Evolutionary conservation across 1,139 yeast genomes (phyloP).

Genomic region (Arxiozyma telluris): DNA sequence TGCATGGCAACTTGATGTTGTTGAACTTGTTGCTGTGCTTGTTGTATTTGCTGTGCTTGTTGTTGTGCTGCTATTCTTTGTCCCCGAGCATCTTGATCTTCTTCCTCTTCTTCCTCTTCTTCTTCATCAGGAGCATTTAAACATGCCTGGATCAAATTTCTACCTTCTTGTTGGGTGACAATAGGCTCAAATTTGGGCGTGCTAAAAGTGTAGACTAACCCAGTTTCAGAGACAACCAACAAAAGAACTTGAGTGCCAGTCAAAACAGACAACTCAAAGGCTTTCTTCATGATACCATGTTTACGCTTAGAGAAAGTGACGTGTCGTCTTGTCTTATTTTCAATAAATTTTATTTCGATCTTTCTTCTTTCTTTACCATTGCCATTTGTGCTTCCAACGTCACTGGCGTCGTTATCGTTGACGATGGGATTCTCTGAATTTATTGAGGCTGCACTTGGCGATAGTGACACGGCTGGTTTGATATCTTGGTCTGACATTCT

Average conservation of each 20-base stretch:
- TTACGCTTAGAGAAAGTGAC: slow-evolving; percentile 95
- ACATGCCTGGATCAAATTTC: slow-evolving; percentile 92
- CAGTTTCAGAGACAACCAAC: slow-evolving; percentile 92
- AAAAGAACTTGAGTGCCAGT: slow-evolving; percentile 95
- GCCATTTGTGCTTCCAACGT: slow-evolving; percentile 3
- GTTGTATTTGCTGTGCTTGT: slow-evolving; percentile 25
- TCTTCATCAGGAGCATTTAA: slow-evolving; percentile 77
- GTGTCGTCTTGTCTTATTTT: slow-evolving; percentile 94
- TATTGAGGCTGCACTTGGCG: slow-evolving; percentile 2
- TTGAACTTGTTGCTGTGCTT: slow-evolving; percentile 10
- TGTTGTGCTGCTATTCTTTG: slow-evolving; percentile 11
- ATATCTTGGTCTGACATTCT: slow-evolving; percentile 5
- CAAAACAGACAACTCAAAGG: slow-evolving; percentile 90
- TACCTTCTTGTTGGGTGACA: slow-evolving; percentile 94
- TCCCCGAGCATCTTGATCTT: slow-evolving; percentile 2
- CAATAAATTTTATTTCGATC: slow-evolving; percentile 92
- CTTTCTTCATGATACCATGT: slow-evolving; percentile 98
- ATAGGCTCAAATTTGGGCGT: slow-evolving; percentile 96
- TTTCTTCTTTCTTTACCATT: slow-evolving; percentile 65
- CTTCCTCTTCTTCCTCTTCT: slow-evolving; percentile 43
- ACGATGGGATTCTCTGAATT: background rate
- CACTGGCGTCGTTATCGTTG: background rate
- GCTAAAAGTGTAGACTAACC: slow-evolving; percentile 95
- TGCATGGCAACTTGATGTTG: slow-evolving; percentile 25
- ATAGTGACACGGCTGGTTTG: slow-evolving; percentile 3